Evolutionary conservation across 2,329 filamentous ascomycete species (phyloP), one percentile per base, ranked within the genome.

Genomic region (Eutypella sp.): DNA sequence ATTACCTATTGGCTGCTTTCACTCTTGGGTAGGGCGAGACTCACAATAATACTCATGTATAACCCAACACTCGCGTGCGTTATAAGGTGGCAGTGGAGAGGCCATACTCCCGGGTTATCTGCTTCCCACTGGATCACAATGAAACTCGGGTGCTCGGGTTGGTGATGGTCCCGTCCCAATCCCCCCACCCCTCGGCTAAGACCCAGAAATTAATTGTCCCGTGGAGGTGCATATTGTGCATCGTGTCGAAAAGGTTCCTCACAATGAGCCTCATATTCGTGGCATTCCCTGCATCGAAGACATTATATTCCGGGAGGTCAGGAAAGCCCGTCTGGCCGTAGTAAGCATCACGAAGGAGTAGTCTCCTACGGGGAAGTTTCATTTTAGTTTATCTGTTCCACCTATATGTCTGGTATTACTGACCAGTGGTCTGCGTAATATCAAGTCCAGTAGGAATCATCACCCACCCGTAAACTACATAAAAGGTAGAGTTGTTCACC

Each of bases 61-160:
- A 37, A 22, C n/a, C 34, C 34, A 1, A 19, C n/a, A 11, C 34
- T 37, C 11, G 18, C 34, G 3, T 37, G 34, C 34, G n/a, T 18
- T n/a, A 19, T 19, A 5, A 37, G n/a, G 18, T 37, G 34, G 8
- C 67, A 64, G 45, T 64, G 59, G 23, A 64, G 50, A 1, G 57
- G 53, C 60, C 61, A 64, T 4, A 55, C 53, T 4, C 65, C 63
- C 2, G 65, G 65, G 47, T 67, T 69, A 37, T 66, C 60, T n/a
- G 60, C 56, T 31, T 60, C 40, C 50, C 65, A 67, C 5, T 59
- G 62, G 19, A 68, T 52, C 6, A 67, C 59, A 15, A 67, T 41
- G 47, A 62, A 65, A 20, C 59, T 58, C 13, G 67, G 66, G 47
- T 70, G 70, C 41, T 40, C 31, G 46, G 56, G 42, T 53, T 53